These are phyloP conservation scores for Kondoa malvinella DNA, from an alignment of 768 basidiomycete genomes.

Conservation along the genomic window DNA sequence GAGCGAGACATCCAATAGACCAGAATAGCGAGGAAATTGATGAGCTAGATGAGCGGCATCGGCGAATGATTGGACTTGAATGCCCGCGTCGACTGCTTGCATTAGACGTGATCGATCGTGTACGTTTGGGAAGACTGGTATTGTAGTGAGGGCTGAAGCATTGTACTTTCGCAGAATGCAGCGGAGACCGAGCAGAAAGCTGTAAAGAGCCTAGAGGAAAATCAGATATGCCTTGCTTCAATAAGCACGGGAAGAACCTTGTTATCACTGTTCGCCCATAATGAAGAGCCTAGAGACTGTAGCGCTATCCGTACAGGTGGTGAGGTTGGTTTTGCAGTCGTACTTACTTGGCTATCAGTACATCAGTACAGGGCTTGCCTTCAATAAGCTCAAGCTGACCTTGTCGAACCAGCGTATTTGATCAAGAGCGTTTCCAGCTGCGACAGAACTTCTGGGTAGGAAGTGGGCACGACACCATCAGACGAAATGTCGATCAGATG, in stretches of 20 bases:
- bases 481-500: constrained; percentile 31
- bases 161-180: constrained; percentile 17
- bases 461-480: not conserved
- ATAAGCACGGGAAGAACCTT: constrained; percentile 20
- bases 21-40: constrained; percentile 70
- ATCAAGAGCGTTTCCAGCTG: not conserved
- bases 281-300: constrained; percentile 30
- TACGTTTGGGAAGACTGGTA: constrained; percentile 16
- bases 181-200: constrained; percentile 56
- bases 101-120: constrained; percentile 7
- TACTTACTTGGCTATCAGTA: not conserved
- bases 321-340: not conserved
- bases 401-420: not conserved
- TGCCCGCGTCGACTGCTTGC: constrained; percentile 20
- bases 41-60: constrained; percentile 53
- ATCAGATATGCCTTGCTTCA: no score
- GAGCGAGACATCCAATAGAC: constrained; percentile 57
- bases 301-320: constrained; percentile 29
- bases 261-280: constrained; percentile 28
- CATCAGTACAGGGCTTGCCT: not conserved
- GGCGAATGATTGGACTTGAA: constrained; percentile 24
- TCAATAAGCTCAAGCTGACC: not conserved
- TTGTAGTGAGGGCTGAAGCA: constrained; percentile 16
- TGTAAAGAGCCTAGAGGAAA: constrained; percentile 38
- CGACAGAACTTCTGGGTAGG: not conserved